Conservation (phyloP, 1,284 basidiomycete species). For the Fomitiporia mediterranea region DNA sequence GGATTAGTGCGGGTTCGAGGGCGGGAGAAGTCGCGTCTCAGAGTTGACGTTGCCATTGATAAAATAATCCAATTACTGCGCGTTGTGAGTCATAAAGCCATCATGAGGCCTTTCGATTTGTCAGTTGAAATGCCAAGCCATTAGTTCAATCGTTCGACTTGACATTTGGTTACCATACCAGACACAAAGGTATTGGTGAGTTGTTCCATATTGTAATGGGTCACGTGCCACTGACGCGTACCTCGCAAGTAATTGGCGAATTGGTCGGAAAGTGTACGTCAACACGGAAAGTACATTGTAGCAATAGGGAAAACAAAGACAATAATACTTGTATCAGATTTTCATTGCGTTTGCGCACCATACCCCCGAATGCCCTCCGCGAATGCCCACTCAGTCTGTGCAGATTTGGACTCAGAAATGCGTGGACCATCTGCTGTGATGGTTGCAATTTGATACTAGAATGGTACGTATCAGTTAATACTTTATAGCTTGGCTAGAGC, state of each 20-base stretch:
- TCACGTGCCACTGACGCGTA: too few species aligned
- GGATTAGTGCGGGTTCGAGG: not conserved
- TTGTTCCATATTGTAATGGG: too few species aligned
- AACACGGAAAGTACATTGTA: constrained; percentile 4
- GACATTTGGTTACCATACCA: too few species aligned
- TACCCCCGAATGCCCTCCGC: constrained; percentile 91
- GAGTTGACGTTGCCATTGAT: not conserved
- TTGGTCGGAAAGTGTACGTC: not conserved
- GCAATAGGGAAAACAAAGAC: not conserved
- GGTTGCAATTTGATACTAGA: constrained; percentile 91
- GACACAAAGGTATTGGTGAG: too few species aligned
- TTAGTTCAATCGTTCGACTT: not conserved
- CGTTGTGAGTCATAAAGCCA: not conserved
- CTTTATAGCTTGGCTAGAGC: not conserved
- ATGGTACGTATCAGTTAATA: not conserved
- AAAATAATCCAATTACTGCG: not conserved
- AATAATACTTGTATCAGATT: not conserved
- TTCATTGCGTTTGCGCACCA: constrained; percentile 64
- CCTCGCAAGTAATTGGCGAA: not conserved
- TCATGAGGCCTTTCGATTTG: too few species aligned
- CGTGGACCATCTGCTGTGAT: constrained; percentile 75
- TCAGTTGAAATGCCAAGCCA: not conserved
- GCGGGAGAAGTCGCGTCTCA: not conserved
- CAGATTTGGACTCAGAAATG: constrained; percentile 76
- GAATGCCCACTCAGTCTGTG: constrained; percentile 87